phyloP scores from a whole-genome alignment of 441 rosid species.

The Populus hybrid region DNA sequence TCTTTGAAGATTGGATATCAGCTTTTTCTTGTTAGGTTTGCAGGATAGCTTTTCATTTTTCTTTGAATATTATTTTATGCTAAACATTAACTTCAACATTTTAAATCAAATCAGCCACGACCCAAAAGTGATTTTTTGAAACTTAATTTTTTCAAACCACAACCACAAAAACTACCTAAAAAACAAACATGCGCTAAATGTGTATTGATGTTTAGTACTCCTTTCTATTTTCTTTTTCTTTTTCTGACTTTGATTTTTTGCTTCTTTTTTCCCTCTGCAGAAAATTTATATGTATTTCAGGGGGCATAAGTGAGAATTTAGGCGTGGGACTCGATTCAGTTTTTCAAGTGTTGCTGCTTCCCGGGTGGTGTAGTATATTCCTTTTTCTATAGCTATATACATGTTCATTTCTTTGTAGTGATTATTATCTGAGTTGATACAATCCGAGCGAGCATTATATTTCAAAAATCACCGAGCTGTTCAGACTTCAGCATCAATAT shows the following conservation, averaged over 20 bases:
- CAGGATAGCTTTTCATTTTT: background rate
- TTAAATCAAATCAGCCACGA: too few relatives aligned
- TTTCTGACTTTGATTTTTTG: background rate
- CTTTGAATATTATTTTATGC: too few relatives aligned
- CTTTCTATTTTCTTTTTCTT: background rate
- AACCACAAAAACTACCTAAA: too few relatives aligned
- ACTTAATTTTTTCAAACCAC: too few relatives aligned
- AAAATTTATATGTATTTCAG: conserved; percentile 81
- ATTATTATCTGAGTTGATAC: conserved; percentile 9
- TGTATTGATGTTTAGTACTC: background rate
- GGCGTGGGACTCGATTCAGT: background rate
- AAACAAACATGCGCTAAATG: too few relatives aligned
- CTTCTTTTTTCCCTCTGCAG: conserved; percentile 40
- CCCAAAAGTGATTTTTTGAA: too few relatives aligned
- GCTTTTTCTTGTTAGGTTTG: background rate
- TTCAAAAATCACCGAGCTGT: conserved; percentile 1
- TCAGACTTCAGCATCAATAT: background rate
- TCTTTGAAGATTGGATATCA: too few relatives aligned
- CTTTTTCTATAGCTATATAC: conserved; percentile 4
- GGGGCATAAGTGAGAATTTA: conserved; percentile 57
- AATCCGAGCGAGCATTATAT: conserved; percentile 11
- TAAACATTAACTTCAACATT: too few relatives aligned
- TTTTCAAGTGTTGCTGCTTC: conserved; percentile 14
- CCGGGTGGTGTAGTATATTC: conserved; percentile 22
- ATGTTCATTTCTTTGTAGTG: conserved; percentile 12